Evolutionary conservation across 2,329 filamentous ascomycete genomes (phyloP), one percentile per base, ranked within the genome.

Genomic region (Fonsecaea pugnacius): DNA sequence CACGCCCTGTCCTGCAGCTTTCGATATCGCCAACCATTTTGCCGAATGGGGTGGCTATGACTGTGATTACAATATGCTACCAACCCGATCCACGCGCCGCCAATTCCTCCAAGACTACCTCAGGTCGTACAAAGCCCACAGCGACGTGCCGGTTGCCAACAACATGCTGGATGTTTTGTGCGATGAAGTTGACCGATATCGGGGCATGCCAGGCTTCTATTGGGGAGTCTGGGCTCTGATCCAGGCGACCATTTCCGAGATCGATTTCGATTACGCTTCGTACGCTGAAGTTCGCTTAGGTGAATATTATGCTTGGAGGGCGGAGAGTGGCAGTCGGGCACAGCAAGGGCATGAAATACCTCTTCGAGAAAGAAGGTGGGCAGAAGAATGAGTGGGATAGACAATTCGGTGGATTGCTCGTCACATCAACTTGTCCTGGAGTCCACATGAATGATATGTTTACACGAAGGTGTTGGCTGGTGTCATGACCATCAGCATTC

Each of bases 31-130:
- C 57, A 99, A 99, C 79, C 95, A 99, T 82, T 96, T 99, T 75
- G 92, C 95, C 54, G 95, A 99, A 79, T 99, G 95, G 94, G 93
- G 90, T 65, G 95, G 95, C 63, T 97, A 97, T 74, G 92, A 96
- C 72, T 99, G 95, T 82, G 92, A 98, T 77, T 93, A 91, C 79
- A 86, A 80, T 72, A 89, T 89, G 70, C 84, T 98, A 62, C 95
- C 95, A 4, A 95, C 91, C 1, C 85, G 85, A 67, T 81, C 87
- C 21, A 87, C 94, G 72, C 89, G 95, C 32, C 85, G 87, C 51
- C 86, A 89, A 60, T 99, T 99, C 78, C 85, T 98, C 65, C 82
- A 84, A 68, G 89, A 94, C 74, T 99, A 99, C 74, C 85, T 96
- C 32, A 82, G 83, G 66, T 87, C 89, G 66, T 97, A 95, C 79